Percentiles rank a stretch among this genome's conserved stretches.
These are phyloP conservation scores for Dioscorea dumetorum DNA, from an alignment of 106 monocot species.

Conservation along the genomic window DNA sequence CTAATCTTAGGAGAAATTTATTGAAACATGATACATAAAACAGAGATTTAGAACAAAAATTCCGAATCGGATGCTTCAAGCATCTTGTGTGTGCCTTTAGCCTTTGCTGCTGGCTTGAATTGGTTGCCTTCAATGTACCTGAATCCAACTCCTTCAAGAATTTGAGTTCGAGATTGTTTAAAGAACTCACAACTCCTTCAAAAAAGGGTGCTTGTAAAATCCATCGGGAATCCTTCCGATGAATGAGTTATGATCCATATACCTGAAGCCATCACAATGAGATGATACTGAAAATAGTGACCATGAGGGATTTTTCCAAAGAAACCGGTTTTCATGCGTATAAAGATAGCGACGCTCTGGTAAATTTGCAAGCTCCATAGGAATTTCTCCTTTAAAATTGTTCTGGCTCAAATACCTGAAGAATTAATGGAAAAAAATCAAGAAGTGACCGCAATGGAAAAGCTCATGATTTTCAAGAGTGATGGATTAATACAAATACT, in stretches of 20 bases:
- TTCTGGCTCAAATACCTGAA: slow-evolving; percentile 90
- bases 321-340: no score
- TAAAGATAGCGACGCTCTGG: slow-evolving; percentile 75
- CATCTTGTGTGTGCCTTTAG: slow-evolving; percentile 82
- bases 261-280: slow-evolving; percentile 28
- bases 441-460: no score
- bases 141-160: no score
- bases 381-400: slow-evolving; percentile 94
- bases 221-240: slow-evolving; percentile 77
- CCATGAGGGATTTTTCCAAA: no score
- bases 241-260: slow-evolving; percentile 88
- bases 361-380: slow-evolving; percentile 83
- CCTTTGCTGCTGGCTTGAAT: slow-evolving; percentile 60
- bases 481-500: no score
- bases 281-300: background rate
- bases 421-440: slow-evolving; percentile 7
- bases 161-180: no score
- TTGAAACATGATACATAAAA: background rate
- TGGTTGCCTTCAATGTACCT: slow-evolving; percentile 92
- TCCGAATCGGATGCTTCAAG: slow-evolving; percentile 76
- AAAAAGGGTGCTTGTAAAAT: slow-evolving; percentile 79
- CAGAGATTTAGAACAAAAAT: slow-evolving; percentile 32
- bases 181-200: slow-evolving; percentile 89
- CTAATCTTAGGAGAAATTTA: no score
- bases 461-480: background rate